Evolutionary conservation across 495 filamentous ascomycete genomes (phyloP), one percentile per base, ranked within the genome.

Genomic region (Aspergillus baeticus): DNA sequence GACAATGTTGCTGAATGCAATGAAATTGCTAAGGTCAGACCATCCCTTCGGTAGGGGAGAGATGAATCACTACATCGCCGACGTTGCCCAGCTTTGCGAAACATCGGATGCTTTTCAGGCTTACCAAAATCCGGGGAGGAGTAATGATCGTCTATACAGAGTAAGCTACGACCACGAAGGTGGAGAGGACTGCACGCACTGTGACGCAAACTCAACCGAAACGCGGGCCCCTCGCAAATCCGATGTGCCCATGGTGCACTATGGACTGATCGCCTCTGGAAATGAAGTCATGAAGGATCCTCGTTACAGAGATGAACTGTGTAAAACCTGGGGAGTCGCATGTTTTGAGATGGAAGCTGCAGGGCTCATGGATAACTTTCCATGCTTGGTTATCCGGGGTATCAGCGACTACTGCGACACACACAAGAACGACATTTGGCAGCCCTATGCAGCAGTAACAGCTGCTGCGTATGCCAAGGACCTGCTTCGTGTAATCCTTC

Each of bases 31-130:
- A 17, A 34, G 44, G 14, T 49, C 45, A 8, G 54, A 57, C n/a
- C 54, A 57, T 34, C 54, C 31, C 11, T 57, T 51, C 23, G 35
- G 45, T 10, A 57, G 46, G 20, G 54, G 54, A 31, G 46, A 57
- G 44, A 57, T 57, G 46, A 41, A 43, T 8, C 45, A 10, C n/a
- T 57, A 57, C 38, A 51, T 57, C 15, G 33, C 45, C 7, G 20
- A 43, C 10, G 35, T 49, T 51, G 23, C 29, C 10, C 10, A 43
- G 34, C 36, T 49, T 57, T 51, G 45, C 2, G 29, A 47, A 17
- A 51, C 8, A 5, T 38, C 15, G 11, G 48, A 51, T 10, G 33
- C 20, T 5, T 38, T 51, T 26, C 8, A 38, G 10, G 34, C 48
- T 14, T 51, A 51, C 15, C 48, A n/a, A 18, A 5, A 23, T 33